Evolutionary conservation across 2,329 filamentous ascomycete genomes (phyloP).

Genomic region (Penicillium concentricum): DNA sequence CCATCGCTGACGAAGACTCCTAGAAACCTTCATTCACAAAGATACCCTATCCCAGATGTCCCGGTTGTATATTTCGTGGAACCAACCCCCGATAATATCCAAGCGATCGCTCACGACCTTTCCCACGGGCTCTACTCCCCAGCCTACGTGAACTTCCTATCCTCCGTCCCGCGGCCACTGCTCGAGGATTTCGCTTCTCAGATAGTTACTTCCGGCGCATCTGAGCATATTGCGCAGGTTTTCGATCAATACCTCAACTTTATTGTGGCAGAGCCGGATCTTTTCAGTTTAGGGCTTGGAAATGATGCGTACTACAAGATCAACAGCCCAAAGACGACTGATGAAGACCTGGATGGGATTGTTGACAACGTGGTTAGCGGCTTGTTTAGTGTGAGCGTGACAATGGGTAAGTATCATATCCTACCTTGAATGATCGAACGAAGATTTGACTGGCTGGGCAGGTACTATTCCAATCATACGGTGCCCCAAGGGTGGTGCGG

Average conservation of each 20-base stretch:
- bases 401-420: conserved; percentile 68
- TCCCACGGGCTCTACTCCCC: conserved; percentile 85
- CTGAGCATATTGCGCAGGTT: conserved; percentile 86
- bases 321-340: conserved; percentile 87
- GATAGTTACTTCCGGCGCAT: conserved; percentile 77
- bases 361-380: conserved; percentile 92
- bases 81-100: conserved; percentile 75
- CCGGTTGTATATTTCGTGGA: conserved; percentile 96
- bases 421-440: neutral
- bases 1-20: conserved; percentile 16
- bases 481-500: conserved; percentile 87
- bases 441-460: conserved; percentile 38
- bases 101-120: conserved; percentile 80
- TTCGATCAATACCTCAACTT: conserved; percentile 98
- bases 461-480: conserved; percentile 92
- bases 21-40: conserved; percentile 75
- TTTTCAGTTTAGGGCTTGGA: conserved; percentile 91
- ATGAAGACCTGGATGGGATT: conserved; percentile 82
- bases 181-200: conserved; percentile 93
- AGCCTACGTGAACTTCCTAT: conserved; percentile 95
- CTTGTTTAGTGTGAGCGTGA: conserved; percentile 97
- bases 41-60: conserved; percentile 92
- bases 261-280: conserved; percentile 88
- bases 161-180: conserved; percentile 82
- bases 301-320: conserved; percentile 95